Conservation (phyloP, 352 stramenopile species). For the Blastocystis hominis region DNA sequence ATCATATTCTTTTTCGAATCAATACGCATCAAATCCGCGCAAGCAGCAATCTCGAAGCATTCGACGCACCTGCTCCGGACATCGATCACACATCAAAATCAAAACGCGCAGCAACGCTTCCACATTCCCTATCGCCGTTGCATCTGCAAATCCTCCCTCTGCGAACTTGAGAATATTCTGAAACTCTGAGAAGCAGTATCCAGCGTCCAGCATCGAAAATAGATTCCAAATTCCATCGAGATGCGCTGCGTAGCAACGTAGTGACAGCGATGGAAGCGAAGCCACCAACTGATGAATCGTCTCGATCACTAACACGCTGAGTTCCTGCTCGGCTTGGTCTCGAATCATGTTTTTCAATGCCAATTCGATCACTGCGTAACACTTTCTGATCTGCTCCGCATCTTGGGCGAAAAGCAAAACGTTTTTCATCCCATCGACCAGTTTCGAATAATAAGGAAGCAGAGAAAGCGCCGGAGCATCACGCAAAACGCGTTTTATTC, state of each 20-base stretch:
- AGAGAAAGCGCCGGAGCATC: background rate
- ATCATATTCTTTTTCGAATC: background rate
- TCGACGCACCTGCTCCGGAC: background rate
- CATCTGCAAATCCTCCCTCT: slow-evolving; percentile 14
- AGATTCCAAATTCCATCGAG: background rate
- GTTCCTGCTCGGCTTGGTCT: background rate
- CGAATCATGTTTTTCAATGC: background rate
- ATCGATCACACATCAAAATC: background rate
- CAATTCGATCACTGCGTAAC: background rate
- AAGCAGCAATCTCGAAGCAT: background rate
- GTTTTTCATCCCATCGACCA: background rate
- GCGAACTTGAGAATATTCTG: background rate
- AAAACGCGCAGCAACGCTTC: background rate
- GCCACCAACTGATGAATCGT: background rate
- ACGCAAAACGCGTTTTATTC: background rate
- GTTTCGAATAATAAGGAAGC: background rate
- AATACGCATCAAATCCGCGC: background rate
- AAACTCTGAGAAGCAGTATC: background rate
- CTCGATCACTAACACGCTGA: background rate
- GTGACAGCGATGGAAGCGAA: background rate
- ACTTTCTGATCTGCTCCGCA: background rate
- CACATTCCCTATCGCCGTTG: background rate
- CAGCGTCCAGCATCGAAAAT: background rate
- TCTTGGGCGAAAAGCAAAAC: background rate
- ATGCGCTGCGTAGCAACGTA: background rate